These are phyloP conservation scores for Exophiala alcalophila DNA, from an alignment of 2,329 filamentous ascomycete species.

Conservation along the genomic window DNA sequence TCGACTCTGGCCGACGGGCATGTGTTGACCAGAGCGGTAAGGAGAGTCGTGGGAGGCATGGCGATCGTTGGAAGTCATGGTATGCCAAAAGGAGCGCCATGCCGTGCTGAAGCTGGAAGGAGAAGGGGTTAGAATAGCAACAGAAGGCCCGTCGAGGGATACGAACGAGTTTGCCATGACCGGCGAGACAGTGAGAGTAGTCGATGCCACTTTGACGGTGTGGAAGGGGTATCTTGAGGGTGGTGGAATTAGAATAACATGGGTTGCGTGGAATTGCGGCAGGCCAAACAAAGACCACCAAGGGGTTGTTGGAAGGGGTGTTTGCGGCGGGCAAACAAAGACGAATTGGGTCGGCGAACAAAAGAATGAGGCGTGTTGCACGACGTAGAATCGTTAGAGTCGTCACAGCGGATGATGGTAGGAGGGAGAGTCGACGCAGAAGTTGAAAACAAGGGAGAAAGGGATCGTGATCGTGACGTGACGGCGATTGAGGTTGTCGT, in stretches of 20 bases:
- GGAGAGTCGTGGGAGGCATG: slow-evolving; percentile 91
- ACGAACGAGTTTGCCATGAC: slow-evolving; percentile 30
- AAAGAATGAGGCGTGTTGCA: slow-evolving; percentile 14
- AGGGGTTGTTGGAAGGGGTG: neutral
- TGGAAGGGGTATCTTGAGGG: slow-evolving; percentile 1
- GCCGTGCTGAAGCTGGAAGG: slow-evolving; percentile 39
- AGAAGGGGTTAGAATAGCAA: slow-evolving; percentile 15
- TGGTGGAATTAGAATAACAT: slow-evolving; percentile 20
- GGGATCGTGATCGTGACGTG: too few species aligned
- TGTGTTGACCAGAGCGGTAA: slow-evolving; percentile 84
- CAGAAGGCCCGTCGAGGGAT: neutral
- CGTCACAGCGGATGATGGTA: too few species aligned
- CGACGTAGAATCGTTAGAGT: too few species aligned
- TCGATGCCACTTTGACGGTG: slow-evolving; percentile 28
- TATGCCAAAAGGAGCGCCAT: slow-evolving; percentile 93
- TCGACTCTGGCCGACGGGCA: slow-evolving; percentile 78
- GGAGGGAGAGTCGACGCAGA: too few species aligned
- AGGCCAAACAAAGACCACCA: slow-evolving; percentile 19
- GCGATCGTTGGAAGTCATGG: slow-evolving; percentile 75
- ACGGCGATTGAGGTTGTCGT: too few species aligned
- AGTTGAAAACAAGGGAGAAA: too few species aligned
- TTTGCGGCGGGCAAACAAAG: slow-evolving; percentile 22
- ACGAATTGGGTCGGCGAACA: slow-evolving; percentile 12
- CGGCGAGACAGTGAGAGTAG: slow-evolving; percentile 23
- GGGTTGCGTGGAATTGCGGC: slow-evolving; percentile 4